phyloP scores from a whole-genome alignment of 441 rosid species.

The Erodium trifolium region DNA sequence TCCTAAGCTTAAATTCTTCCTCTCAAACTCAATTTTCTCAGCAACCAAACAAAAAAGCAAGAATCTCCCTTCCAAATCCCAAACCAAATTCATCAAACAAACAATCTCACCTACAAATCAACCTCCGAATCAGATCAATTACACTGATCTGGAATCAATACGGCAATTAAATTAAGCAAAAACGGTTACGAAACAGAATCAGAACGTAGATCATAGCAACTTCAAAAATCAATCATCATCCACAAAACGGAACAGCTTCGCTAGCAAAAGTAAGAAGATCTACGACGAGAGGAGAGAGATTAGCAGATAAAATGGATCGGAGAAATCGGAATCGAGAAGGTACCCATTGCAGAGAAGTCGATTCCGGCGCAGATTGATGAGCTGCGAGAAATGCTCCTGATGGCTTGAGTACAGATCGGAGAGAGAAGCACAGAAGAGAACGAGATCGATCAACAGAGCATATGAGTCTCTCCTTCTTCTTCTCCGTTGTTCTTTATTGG shows the following conservation, averaged over 20 bases:
- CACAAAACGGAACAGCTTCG: not conserved
- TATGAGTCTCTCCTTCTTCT: not conserved
- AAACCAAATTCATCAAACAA: not conserved
- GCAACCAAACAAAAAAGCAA: not conserved
- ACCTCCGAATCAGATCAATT: conserved; percentile 1
- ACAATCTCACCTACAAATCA: not conserved
- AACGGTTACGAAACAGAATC: not conserved
- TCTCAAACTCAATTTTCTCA: not conserved
- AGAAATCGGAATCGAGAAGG: conserved; percentile 4
- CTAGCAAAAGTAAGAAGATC: not conserved
- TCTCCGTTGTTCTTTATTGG: not conserved
- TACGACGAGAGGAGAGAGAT: not conserved
- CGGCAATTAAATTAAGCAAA: not conserved
- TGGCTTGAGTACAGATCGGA: not conserved
- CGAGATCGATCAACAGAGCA: conserved; percentile 2
- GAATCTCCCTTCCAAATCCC: not conserved
- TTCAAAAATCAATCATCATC: not conserved
- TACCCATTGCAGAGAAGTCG: conserved; percentile 7
- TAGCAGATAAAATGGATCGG: conserved; percentile 5
- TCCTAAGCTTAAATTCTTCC: not conserved
- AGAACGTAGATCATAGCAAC: not conserved
- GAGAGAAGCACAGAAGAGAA: not conserved
- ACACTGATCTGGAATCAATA: conserved; percentile 1
- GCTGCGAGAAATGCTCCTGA: not conserved
- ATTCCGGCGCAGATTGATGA: conserved; percentile 3